Evolutionary conservation across 1,284 basidiomycete species (phyloP), one percentile per base, ranked within the genome.

Genomic region (Neonothopanus nambi): DNA sequence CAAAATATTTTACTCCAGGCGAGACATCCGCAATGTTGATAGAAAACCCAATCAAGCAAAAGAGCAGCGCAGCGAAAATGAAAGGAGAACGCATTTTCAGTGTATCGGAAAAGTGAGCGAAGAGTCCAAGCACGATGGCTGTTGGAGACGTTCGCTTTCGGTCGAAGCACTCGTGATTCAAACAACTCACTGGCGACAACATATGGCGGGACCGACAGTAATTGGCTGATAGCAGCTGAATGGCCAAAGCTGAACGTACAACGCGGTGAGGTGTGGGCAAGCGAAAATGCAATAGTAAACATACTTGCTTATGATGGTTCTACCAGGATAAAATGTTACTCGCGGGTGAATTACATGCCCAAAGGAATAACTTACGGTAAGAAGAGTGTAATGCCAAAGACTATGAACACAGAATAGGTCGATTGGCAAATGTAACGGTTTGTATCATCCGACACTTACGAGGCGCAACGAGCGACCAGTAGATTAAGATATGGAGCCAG

Each of bases 131-230:
- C 0, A 79, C 61, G 17, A 81, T 75, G 0, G 83, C 85, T 84
- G 53, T 1, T 17, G 52, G 15, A 54, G 13, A 23, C 17, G 15
- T n/a, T 39, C 20, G 15, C 33, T 20, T n/a, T 5, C 15, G 13
- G 13, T 26, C 15, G 12, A 15, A 1, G 21, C 18, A 3, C 21
- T 8, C 3, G 40, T 24, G 11, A 39, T 23, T 5, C 13, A 35
- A 44, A 21, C 7, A 33, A 67, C 80, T 56, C 61, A 84, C 84
- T 80, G 0, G 83, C 82, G 50, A 80, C 71, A 26, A 84, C 66
- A 62, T 89, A 89, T 15, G 85, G 82, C 0, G 88, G 88, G 0
- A 89, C 79, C 0, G 86, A 87, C 24, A 89, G 73, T 1, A 90
- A 72, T 59, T 89, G 84, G 53, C 79, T 83, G 56, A 85, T 73